A percentile compares a stretch with the other conserved stretches of the same genome.
These are phyloP conservation scores for Zelopaecilomyces penicillatus DNA, from an alignment of 2,329 filamentous ascomycete genomes.

Conservation along the genomic window DNA sequence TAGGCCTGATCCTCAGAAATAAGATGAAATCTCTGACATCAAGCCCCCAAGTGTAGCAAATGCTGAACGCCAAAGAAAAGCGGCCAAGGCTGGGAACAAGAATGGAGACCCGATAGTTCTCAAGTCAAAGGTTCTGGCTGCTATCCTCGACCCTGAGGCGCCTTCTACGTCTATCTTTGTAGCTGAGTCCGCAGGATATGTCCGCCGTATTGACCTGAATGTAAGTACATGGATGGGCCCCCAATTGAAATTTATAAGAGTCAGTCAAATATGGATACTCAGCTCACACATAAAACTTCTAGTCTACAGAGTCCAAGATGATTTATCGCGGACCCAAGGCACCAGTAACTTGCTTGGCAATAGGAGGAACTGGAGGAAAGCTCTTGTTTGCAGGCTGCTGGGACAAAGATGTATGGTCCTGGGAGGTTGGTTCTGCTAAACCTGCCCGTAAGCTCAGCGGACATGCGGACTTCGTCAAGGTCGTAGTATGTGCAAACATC, in stretches of 20 bases:
- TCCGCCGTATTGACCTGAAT: conserved; percentile 66
- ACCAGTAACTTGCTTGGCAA: conserved; percentile 69
- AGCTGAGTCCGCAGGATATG: conserved; percentile 77
- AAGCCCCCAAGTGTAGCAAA: conserved; percentile 3
- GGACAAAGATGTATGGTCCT: conserved; percentile 90
- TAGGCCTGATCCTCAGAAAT: neutral
- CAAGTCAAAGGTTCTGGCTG: conserved; percentile 77
- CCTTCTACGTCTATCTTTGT: conserved; percentile 57
- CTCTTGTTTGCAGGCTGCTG: conserved; percentile 82
- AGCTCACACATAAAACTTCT: neutral
- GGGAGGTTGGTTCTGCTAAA: conserved; percentile 54
- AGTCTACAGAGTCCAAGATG: conserved; percentile 24
- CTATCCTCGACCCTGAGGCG: conserved; percentile 57
- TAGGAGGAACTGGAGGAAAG: conserved; percentile 46
- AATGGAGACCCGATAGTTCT: conserved; percentile 73
- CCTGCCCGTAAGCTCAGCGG: conserved; percentile 57
- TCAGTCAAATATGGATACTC: neutral
- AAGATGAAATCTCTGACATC: neutral
- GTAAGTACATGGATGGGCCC: conserved; percentile 35
- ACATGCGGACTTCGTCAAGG: conserved; percentile 88
- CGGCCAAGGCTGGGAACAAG: conserved; percentile 64
- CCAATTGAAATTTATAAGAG: neutral
- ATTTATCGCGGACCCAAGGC: conserved; percentile 67
- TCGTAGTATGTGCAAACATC: conserved; percentile 56
- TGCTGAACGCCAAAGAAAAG: conserved; percentile 42